phyloP scores from a whole-genome alignment of 2,329 filamentous ascomycete species.

The Thermomyces lanuginosus region DNA sequence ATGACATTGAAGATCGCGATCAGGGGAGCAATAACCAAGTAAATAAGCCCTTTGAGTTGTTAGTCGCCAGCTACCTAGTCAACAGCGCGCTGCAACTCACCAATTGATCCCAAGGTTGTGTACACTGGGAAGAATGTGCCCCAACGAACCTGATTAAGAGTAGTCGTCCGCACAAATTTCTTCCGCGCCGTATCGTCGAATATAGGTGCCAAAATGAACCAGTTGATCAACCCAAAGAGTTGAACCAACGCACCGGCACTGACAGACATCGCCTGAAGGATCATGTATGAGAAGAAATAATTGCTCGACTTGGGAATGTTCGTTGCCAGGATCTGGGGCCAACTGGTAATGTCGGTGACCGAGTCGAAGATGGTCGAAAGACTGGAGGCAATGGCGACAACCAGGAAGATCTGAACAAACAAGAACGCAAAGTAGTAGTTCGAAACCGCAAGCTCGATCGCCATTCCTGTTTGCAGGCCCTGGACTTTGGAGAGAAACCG shows the following conservation, averaged over 20 bases:
- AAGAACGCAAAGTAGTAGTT: slow-evolving; percentile 86
- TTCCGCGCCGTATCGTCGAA: slow-evolving; percentile 65
- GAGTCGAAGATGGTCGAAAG: slow-evolving; percentile 48
- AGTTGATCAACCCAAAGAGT: slow-evolving; percentile 58
- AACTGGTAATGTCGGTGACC: slow-evolving; percentile 50
- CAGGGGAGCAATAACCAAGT: slow-evolving; percentile 73
- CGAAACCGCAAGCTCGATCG: slow-evolving; percentile 70
- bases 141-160: slow-evolving; percentile 65
- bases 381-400: slow-evolving; percentile 72
- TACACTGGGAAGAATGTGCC: slow-evolving; percentile 91
- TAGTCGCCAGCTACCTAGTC: slow-evolving; percentile 3
- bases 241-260: slow-evolving; percentile 82
- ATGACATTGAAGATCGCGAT: slow-evolving; percentile 88
- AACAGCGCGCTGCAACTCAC: slow-evolving; percentile 19
- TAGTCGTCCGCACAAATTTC: slow-evolving; percentile 77
- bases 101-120: slow-evolving; percentile 91
- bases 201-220: slow-evolving; percentile 66
- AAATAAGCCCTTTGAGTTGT: slow-evolving; percentile 47
- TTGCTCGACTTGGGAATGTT: slow-evolving; percentile 79
- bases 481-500: slow-evolving; percentile 55
- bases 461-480: slow-evolving; percentile 67
- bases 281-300: slow-evolving; percentile 98
- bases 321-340: slow-evolving; percentile 55
- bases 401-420: slow-evolving; percentile 86
- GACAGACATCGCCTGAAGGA: slow-evolving; percentile 79